phyloP scores from a whole-genome alignment of 768 basidiomycete genomes.

The Rhizopogon vesiculosus region DNA sequence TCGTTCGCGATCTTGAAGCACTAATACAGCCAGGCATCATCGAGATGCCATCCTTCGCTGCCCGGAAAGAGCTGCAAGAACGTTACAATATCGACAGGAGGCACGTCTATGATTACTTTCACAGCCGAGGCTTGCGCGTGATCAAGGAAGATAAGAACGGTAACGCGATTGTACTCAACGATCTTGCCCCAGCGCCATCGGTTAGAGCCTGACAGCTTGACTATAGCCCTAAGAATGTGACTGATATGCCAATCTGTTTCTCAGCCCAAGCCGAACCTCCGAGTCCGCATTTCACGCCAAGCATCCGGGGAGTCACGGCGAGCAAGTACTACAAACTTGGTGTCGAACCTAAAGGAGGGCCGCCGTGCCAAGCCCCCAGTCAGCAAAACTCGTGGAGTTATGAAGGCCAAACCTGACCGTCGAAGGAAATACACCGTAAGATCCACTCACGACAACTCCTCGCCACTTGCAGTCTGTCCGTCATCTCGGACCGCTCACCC shows the following conservation, averaged over 20 bases:
- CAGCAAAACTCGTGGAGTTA: slow-evolving; percentile 21
- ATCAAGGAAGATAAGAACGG: slow-evolving; percentile 61
- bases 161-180: slow-evolving; percentile 34
- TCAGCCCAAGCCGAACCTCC: slow-evolving; percentile 30
- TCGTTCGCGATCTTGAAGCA: slow-evolving; percentile 71
- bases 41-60: slow-evolving; percentile 73
- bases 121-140: slow-evolving; percentile 56
- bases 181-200: slow-evolving; percentile 17
- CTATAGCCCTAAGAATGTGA: slow-evolving; percentile 3
- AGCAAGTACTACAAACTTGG: background rate
- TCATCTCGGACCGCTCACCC: slow-evolving; percentile 11
- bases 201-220: background rate
- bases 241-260: slow-evolving; percentile 5
- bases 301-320: slow-evolving; percentile 13
- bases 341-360: background rate
- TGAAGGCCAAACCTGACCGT: slow-evolving; percentile 26
- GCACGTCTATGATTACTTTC: slow-evolving; percentile 79
- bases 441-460: slow-evolving; percentile 3
- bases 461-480: slow-evolving; percentile 3
- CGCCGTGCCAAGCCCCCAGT: background rate
- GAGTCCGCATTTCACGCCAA: slow-evolving; percentile 26
- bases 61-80: slow-evolving; percentile 67
- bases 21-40: slow-evolving; percentile 59
- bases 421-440: slow-evolving; percentile 15
- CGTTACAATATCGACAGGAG: slow-evolving; percentile 66